Conservation (phyloP, 805 yeast species). For the Yarrowia sp. region DNA sequence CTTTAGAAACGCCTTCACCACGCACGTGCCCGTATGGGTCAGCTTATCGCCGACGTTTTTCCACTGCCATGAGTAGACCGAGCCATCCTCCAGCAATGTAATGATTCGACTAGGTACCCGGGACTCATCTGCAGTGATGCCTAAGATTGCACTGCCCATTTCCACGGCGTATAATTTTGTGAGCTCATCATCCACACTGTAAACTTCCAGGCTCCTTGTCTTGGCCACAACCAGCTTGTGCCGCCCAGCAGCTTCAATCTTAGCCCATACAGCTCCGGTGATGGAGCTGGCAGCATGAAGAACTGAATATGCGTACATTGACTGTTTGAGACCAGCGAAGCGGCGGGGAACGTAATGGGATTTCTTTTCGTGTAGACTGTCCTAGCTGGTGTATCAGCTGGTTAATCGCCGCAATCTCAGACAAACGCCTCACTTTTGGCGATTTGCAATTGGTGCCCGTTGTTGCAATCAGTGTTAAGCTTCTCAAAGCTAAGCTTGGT, state of each 20-base stretch:
- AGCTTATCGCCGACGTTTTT: not conserved
- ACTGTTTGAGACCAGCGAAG: not conserved
- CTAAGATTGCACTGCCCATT: constrained; percentile 3
- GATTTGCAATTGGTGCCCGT: constrained; percentile 4
- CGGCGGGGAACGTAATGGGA: not conserved
- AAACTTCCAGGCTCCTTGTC: constrained; percentile 9
- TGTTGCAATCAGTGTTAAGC: constrained; percentile 8
- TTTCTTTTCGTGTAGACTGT: not conserved
- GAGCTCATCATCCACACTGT: constrained; percentile 4
- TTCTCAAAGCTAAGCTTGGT: not conserved
- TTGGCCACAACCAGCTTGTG: constrained; percentile 14
- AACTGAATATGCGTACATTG: constrained; percentile 6
- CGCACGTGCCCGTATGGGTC: not conserved
- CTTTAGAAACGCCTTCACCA: not conserved
- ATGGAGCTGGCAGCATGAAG: constrained; percentile 16
- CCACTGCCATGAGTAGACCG: constrained; percentile 6
- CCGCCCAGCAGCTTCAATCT: constrained; percentile 15
- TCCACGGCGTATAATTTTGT: not conserved
- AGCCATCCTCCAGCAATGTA: constrained; percentile 15
- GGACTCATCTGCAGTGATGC: constrained; percentile 4
- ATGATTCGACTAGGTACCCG: not conserved
- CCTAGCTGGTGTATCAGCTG: not conserved
- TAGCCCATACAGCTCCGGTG: constrained; percentile 9
- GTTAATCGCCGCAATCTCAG: not conserved
- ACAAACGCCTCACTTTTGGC: constrained; percentile 12